Evolutionary conservation across 768 basidiomycete species (phyloP), one percentile per base, ranked within the genome.

Genomic region (Lactarius quietus): DNA sequence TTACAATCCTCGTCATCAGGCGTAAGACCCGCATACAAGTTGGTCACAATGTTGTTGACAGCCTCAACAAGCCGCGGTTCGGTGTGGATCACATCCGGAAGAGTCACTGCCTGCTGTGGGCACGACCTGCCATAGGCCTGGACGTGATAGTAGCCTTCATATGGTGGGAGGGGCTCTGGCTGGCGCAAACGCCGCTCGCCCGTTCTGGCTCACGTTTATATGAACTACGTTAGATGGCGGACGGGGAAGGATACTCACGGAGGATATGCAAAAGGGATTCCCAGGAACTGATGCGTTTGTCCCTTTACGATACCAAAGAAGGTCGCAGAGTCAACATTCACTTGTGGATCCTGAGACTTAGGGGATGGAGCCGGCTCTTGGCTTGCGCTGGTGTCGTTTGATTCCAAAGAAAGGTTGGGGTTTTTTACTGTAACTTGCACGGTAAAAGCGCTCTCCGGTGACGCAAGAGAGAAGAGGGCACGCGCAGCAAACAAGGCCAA

Each of bases 101-200:
- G 38, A 3, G 36, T 51, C 10, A 70, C 15, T 9, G 53, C 36
- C 43, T 72, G 70, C 51, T 74, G 73, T 8, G 73, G 73, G 61
- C 73, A 74, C 9, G 73, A 69, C 29, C 51, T 39, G 0, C 73
- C 73, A 58, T 62, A 74, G 3, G 53, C 29, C 35, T 61, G 69
- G 6, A 60, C 71, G 26, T 58, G 38, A 26, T 73, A 62, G 3
- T 10, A 26, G 14, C 71, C 73, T 7, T 45, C 48, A 43, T 72
- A 71, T 6, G 65, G 66, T 0, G 23, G 26, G 26, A 45, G 39
- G 18, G 70, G 48, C 35, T 69, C 57, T 5, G 81, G 78, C 17
- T 63, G 71, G 33, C 70, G 74, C 61, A 81, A 80, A 3, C 81
- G 79, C 3, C 74, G 70, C 10, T 77, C 69, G n/a, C 73, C 73